Percentiles rank a stretch among this genome's conserved stretches.
phyloP scores from a whole-genome alignment of 75 land plant species.

The Sequoia sempervirens region DNA sequence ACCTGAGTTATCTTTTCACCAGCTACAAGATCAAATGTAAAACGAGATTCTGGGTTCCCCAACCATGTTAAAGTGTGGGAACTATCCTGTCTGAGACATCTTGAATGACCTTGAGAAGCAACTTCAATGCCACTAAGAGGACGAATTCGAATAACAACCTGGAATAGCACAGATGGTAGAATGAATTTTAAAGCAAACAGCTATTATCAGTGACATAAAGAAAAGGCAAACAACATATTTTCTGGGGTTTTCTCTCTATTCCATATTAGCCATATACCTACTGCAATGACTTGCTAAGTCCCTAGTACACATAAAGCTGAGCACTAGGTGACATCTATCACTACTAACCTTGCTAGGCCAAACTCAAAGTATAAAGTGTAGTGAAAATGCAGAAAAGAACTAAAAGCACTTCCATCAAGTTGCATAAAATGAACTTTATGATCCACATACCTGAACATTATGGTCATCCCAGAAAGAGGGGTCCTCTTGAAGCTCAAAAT shows the following conservation, averaged over 20 bases:
- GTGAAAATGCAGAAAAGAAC: neutral
- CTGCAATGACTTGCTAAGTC: neutral
- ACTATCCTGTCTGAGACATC: slow-evolving; percentile 82
- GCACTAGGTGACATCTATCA: neutral
- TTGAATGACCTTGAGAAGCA: slow-evolving; percentile 68
- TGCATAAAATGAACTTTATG: neutral
- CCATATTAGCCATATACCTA: neutral
- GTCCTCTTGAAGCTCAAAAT: slow-evolving; percentile 75
- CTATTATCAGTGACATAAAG: neutral
- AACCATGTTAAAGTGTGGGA: slow-evolving; percentile 79
- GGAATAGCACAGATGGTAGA: neutral
- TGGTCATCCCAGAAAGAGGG: slow-evolving; percentile 88
- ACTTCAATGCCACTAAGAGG: slow-evolving; percentile 74
- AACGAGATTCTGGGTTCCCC: slow-evolving; percentile 93
- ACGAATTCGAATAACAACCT: slow-evolving; percentile 86
- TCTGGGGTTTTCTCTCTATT: neutral
- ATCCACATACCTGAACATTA: slow-evolving; percentile 69
- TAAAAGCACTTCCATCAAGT: neutral
- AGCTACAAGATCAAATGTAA: slow-evolving; percentile 90
- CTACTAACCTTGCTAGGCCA: neutral
- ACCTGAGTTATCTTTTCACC: slow-evolving; percentile 90
- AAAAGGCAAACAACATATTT: neutral
- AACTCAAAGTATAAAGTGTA: neutral
- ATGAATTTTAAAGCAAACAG: neutral
- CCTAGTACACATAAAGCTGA: neutral